Evolutionary conservation across 306 rosid species (phyloP), one percentile per base, ranked within the genome.

Genomic region (Echinosophora koreensis): DNA sequence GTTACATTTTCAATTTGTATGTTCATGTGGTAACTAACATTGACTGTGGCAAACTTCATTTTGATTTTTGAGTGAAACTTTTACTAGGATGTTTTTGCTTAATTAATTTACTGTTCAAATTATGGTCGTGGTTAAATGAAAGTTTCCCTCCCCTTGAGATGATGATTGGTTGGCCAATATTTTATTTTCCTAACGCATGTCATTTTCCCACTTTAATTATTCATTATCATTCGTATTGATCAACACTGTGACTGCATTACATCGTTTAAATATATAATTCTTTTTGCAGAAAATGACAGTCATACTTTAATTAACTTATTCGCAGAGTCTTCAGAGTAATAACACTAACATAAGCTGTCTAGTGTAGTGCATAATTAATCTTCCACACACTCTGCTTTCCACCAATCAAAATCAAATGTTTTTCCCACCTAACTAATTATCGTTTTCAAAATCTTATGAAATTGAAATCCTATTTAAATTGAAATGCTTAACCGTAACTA

Each of bases 21-120:
- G 47, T 18, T 73, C 50, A 35, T 49, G 63, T 61, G 59, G 66
- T 77, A 82, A 66, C 57, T 56, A 52, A 60, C 71, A 82, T 72
- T 81, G 65, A 73, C 61, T 9, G 52, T 10, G 60, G 49, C 61
- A 67, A 73, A 74, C 69, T 54, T 27, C 60, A 47, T 51, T 79
- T 69, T n/a, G n/a, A n/a, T n/a, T n/a, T n/a, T n/a, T 77, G 76
- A 82, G 66, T 65, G 7, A 47, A 65, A 13, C 71, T 27, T 64
- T 70, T 42, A 6, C 8, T n/a, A n/a, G n/a, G n/a, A n/a, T n/a
- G 0, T 42, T 63, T 34, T 64, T 6, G 10, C 15, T 42, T 56
- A 2, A 42, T 15, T 32, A 39, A 37, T 2, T 30, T 30, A 30
- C 32, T 30, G 32, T 30, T 3, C 32, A 30, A 30, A 30, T 30